These are phyloP conservation scores for Herpotrichia juniperi DNA, from an alignment of 2,329 filamentous ascomycete genomes.

Conservation along the genomic window DNA sequence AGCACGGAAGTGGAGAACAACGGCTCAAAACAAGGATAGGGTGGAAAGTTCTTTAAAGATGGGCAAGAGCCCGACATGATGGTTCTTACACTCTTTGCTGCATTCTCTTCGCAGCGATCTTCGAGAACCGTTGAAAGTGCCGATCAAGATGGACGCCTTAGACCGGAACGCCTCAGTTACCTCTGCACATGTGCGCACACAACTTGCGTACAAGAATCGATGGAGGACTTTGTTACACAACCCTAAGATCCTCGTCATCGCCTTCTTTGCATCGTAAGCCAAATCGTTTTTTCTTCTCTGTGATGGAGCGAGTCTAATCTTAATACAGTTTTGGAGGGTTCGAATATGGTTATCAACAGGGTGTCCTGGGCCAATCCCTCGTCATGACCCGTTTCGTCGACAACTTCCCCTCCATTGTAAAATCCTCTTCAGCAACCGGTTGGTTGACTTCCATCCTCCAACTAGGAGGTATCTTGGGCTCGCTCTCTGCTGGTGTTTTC, in stretches of 20 bases:
- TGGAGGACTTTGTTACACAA: slow-evolving; percentile 33
- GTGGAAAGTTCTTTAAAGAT: not conserved
- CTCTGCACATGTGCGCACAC: slow-evolving; percentile 28
- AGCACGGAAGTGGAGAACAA: not conserved
- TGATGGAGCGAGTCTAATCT: not conserved
- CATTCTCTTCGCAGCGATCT: not conserved
- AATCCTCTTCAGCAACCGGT: slow-evolving; percentile 55
- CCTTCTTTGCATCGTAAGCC: slow-evolving; percentile 38
- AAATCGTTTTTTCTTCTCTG: not conserved
- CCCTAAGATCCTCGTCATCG: slow-evolving; percentile 35
- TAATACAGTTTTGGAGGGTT: slow-evolving; percentile 55
- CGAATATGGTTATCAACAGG: slow-evolving; percentile 62
- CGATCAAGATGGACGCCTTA: slow-evolving; percentile 25
- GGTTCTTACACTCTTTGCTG: not conserved
- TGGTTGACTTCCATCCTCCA: slow-evolving; percentile 61
- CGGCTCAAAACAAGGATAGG: not conserved
- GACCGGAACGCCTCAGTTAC: slow-evolving; percentile 29
- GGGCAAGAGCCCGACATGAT: not conserved
- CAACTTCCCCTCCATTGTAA: slow-evolving; percentile 57
- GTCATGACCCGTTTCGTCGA: slow-evolving; percentile 59
- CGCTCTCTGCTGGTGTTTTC: slow-evolving; percentile 55
- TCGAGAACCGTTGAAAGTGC: not conserved
- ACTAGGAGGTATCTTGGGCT: slow-evolving; percentile 57
- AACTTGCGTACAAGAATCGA: slow-evolving; percentile 34
- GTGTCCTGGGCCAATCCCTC: slow-evolving; percentile 60